Percentiles rank a stretch among this genome's conserved stretches.
phyloP scores from a whole-genome alignment of 306 rosid species.

The Hylodesmum podocarpum region DNA sequence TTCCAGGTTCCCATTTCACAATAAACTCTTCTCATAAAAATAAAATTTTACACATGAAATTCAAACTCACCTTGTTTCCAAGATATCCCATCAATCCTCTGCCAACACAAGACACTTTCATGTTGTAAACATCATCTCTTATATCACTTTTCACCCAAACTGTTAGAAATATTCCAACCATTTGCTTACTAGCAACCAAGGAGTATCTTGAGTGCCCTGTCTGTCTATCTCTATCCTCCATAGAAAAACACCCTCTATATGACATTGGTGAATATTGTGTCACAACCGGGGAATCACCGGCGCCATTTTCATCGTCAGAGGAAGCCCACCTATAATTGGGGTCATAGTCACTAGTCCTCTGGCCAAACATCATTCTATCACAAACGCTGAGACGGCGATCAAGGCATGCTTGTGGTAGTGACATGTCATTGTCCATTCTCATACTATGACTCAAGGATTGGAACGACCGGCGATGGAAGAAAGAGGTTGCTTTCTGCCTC shows the following conservation, averaged over 20 bases:
- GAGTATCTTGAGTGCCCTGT: constrained; percentile 78
- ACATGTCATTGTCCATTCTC: constrained; percentile 89
- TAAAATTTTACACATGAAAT: neutral
- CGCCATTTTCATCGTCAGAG: constrained; percentile 85
- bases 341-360: constrained; percentile 79
- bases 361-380: constrained; percentile 74
- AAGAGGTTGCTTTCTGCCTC: constrained; percentile 76
- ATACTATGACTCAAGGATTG: constrained; percentile 94
- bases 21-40: neutral
- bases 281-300: constrained; percentile 64
- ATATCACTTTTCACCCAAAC: constrained; percentile 89
- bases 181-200: constrained; percentile 95
- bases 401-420: constrained; percentile 63
- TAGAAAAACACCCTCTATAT: constrained; percentile 51
- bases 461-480: constrained; percentile 89
- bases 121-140: constrained; percentile 68
- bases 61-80: constrained; percentile 81
- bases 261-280: constrained; percentile 68
- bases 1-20: neutral
- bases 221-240: constrained; percentile 81
- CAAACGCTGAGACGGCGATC: constrained; percentile 86
- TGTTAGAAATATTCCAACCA: constrained; percentile 93
- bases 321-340: constrained; percentile 77
- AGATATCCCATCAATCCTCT: constrained; percentile 99
- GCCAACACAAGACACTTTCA: constrained; percentile 97